Evolutionary conservation across 2,329 filamentous ascomycete genomes (phyloP).

Genomic region (Claviceps arundinis): DNA sequence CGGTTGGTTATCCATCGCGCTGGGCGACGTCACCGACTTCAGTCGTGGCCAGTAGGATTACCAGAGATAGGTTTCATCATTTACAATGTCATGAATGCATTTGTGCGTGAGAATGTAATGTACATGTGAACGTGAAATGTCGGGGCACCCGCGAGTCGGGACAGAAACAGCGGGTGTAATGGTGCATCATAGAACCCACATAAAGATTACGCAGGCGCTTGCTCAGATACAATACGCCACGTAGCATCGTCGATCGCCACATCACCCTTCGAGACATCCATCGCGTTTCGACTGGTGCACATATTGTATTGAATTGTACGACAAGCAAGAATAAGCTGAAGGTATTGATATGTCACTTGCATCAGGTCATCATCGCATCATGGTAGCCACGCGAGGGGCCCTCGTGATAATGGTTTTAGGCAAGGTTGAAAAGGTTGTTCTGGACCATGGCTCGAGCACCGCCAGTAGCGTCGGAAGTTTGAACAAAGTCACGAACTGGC

Average conservation of each 20-base stretch:
- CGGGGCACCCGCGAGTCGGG: background rate
- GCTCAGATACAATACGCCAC: background rate
- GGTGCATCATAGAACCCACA: background rate
- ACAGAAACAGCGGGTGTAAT: background rate
- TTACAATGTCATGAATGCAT: background rate
- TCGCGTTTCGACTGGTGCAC: background rate
- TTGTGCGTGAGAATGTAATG: background rate
- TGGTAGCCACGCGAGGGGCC: constrained; percentile 50
- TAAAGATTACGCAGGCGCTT: background rate
- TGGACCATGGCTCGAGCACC: constrained; percentile 42
- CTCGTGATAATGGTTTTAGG: constrained; percentile 58
- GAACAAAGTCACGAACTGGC: constrained; percentile 21
- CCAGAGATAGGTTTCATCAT: constrained; percentile 30
- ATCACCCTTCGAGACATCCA: background rate
- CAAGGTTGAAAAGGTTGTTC: constrained; percentile 43
- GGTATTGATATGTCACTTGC: constrained; percentile 38
- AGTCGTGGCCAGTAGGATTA: constrained; percentile 24
- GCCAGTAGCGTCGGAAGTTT: constrained; percentile 28
- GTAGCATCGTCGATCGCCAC: background rate
- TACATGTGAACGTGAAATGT: background rate
- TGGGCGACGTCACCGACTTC: constrained; percentile 14
- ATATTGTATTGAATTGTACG: background rate
- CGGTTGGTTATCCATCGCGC: constrained; percentile 14
- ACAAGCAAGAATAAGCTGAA: background rate
- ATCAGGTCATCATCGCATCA: constrained; percentile 57